Percentiles rank a stretch among this genome's conserved stretches.
phyloP scores from a whole-genome alignment of 139 green algal genomes.

The Tetradesmus obliquus region DNA sequence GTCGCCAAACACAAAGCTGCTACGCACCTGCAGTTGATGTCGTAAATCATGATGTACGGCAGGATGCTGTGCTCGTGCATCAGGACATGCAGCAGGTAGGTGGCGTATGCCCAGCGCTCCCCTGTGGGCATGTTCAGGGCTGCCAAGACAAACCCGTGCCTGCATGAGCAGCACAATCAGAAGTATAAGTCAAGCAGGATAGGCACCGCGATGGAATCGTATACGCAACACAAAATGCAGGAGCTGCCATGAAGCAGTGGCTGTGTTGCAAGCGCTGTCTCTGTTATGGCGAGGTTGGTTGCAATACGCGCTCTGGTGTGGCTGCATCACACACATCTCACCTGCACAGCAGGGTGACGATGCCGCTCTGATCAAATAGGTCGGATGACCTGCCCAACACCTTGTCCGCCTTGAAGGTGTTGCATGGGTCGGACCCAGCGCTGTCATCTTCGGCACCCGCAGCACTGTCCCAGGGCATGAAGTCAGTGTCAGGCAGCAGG shows the following conservation, averaged over 20 bases:
- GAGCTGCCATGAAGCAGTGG: too few relatives aligned
- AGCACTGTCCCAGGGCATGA: not conserved
- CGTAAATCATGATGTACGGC: not conserved
- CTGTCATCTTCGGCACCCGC: not conserved
- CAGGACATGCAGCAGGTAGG: constrained; percentile 15
- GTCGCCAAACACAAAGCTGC: not conserved
- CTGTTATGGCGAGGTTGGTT: too few relatives aligned
- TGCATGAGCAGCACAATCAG: too few relatives aligned
- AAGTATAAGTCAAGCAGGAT: too few relatives aligned
- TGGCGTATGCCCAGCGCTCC: constrained; percentile 24
- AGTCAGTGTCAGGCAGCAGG: not conserved
- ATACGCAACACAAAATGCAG: too few relatives aligned
- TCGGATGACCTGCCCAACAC: not conserved
- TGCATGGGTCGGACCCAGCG: not conserved
- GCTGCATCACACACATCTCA: too few relatives aligned
- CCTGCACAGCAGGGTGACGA: constrained; percentile 17
- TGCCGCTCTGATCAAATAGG: not conserved
- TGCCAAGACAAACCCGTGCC: not conserved
- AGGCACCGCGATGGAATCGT: too few relatives aligned
- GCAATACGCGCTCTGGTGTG: too few relatives aligned
- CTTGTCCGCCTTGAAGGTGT: constrained; percentile 26
- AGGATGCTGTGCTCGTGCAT: not conserved
- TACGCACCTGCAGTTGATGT: constrained; percentile 26
- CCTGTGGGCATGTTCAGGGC: constrained; percentile 25
- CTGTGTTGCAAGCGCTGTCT: too few relatives aligned